Evolutionary conservation across 768 basidiomycete genomes (phyloP), one percentile per base, ranked within the genome.

Genomic region (Mycena haematopus): DNA sequence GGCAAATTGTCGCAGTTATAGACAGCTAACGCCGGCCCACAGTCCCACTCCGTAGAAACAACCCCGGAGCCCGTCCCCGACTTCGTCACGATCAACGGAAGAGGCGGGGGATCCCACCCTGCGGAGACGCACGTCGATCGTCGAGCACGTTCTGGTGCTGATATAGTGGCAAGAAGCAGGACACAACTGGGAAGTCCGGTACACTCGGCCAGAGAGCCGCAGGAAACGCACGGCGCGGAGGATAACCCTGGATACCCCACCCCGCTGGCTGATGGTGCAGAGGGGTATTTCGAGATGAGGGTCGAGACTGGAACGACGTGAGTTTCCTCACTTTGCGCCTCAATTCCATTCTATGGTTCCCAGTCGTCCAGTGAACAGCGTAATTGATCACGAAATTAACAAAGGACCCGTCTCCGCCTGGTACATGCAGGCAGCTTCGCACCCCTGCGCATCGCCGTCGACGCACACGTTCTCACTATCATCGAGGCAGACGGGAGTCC

Each of bases 351-450:
- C 11, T 9, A 7, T 3, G 0, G 7, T 21, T n/a, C 19, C 19
- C 42, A 7, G n/a, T n/a, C 42, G 3, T 42, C 19, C 42, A 31
- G n/a, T n/a, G n/a, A 31, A 31, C 29, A 9, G 6, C 29, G 22
- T 3, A 9, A 3, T 21, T 11, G 21, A 11, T 11, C 11, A n/a
- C n/a, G n/a, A 21, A 17, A 42, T 17, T 2, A 10, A 21, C 21
- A 11, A 51, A 69, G 74, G 24, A 83, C 83, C 63, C 84, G 84
- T 54, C 69, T 85, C 24, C 82, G 84, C 47, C 64, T 85, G 40
- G 71, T 82, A 60, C 79, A 85, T 73, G 71, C 79, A 40, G 84
- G 79, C 33, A 74, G 81, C 6, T 81, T 85, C 70, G 79, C 81
- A 8, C 72, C 78, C 33, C 74, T 81, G 46, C 68, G 76, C 36